Base-by-base conservation (phyloP, 805 yeast species). In the Starmera quercuum region DNA sequence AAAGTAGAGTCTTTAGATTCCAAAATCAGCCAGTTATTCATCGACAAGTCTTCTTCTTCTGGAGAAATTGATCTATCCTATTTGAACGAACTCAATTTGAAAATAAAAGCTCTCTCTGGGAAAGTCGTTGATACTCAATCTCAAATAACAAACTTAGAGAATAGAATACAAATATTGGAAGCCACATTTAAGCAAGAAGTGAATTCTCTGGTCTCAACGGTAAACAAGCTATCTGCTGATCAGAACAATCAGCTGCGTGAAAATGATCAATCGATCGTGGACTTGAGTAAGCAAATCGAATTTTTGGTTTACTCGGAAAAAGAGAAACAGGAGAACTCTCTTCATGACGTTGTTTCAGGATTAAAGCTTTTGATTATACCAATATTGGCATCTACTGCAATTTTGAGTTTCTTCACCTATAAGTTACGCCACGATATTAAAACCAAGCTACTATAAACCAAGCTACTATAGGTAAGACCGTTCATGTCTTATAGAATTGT, bases 371-470 rank as follows among this genome's bases (percentile, higher is more conserved):
- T 56, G 19, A 42, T 56, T 13, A 27, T 53, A 9, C 48, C 57
- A 14, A 37, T 53, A 16, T 34, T 54, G 26, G 13, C 50, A 6
- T 34, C 45, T 5, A 39, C 47, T 19, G 41, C 64, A 4, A 54
- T 63, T 2, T 57, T 75, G 35, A 61, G 69, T 14, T 52, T 67
- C 23, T 60, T 72, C 39, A 65, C 75, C 16, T 68, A 66, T 51
- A 65, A 73, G 48, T 56, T 78, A 28, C 71, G 82, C 58, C 73
- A 64, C 41, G 83, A 78, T 41, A 74, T 78, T 36, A 77, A 74
- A 45, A 61, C 79, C 7, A 78, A 78, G 42, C 60, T 78, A 29
- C 61, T 77, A 36, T 75, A 51, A 56, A n/a, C n/a, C n/a, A n/a
- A n/a, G n/a, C n/a, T n/a, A n/a, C n/a, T n/a, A n/a, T n/a, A n/a